These are phyloP conservation scores for Salvia splendens DNA, from an alignment of 257 asterid genomes.

Conservation along the genomic window DNA sequence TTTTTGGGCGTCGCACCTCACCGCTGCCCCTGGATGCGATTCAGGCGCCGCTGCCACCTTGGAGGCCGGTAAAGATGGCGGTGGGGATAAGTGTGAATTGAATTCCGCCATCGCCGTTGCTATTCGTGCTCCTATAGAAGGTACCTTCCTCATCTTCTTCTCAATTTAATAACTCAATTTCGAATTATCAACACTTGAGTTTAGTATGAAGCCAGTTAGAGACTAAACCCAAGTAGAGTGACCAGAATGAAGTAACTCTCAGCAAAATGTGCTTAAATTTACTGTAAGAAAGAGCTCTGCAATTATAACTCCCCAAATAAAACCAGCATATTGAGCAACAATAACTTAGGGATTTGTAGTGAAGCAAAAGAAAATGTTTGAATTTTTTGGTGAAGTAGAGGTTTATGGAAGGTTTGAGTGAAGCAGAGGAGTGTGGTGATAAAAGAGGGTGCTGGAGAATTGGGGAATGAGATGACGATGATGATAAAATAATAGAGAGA, in stretches of 20 bases:
- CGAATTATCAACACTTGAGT: not conserved
- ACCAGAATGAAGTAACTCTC: not conserved
- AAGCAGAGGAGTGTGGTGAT: conserved; percentile 28
- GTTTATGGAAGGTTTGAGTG: conserved; percentile 16
- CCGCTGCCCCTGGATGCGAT: conserved; percentile 26
- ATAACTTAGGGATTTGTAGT: not conserved
- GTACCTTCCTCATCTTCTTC: conserved; percentile 41
- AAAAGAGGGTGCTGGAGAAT: not conserved
- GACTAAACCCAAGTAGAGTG: conserved; percentile 1
- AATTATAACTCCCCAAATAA: not conserved
- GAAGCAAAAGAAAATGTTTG: not conserved
- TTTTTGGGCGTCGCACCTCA: conserved; percentile 41
- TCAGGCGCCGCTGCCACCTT: conserved; percentile 33
- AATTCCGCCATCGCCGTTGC: conserved; percentile 41
- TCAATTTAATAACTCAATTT: not conserved
- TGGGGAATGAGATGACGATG: conserved; percentile 10
- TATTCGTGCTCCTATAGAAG: conserved; percentile 24
- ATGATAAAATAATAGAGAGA: conserved; percentile 30
- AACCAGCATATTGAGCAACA: not conserved
- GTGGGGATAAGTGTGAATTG: conserved; percentile 34
- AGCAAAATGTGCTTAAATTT: not conserved
- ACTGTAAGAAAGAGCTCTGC: not conserved
- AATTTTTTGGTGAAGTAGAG: not conserved
- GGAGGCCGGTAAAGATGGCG: conserved; percentile 29
- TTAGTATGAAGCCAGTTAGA: too few species aligned